These are phyloP conservation scores for Drechslerella coelobrocha DNA, from an alignment of 2,329 filamentous ascomycete species.

Conservation along the genomic window DNA sequence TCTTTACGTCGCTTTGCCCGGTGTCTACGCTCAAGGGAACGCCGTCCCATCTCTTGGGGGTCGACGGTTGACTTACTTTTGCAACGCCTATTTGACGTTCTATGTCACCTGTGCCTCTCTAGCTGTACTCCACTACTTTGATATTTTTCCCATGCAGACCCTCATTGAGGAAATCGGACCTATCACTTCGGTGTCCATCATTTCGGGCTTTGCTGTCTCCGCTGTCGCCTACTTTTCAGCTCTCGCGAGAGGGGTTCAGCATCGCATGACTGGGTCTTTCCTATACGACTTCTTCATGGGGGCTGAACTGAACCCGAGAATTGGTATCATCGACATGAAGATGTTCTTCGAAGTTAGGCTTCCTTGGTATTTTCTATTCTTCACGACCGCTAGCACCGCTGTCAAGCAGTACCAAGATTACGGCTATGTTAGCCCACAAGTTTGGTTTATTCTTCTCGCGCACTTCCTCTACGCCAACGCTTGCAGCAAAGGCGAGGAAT, in stretches of 20 bases:
- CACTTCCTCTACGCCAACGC: conserved; percentile 93
- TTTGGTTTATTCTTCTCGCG: conserved; percentile 82
- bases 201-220: conserved; percentile 84
- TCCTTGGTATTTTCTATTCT: conserved; percentile 88
- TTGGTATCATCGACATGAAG: conserved; percentile 86
- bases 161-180: conserved; percentile 95
- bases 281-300: conserved; percentile 93
- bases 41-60: conserved; percentile 80
- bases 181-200: conserved; percentile 88
- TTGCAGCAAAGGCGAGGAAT: conserved; percentile 88
- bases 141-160: conserved; percentile 86
- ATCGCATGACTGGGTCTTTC: conserved; percentile 85
- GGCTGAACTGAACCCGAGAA: conserved; percentile 81
- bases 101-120: conserved; percentile 81
- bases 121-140: conserved; percentile 77
- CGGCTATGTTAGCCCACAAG: conserved; percentile 85
- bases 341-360: conserved; percentile 95
- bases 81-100: conserved; percentile 85
- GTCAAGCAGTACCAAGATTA: conserved; percentile 83
- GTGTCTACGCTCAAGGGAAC: conserved; percentile 86
- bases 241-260: conserved; percentile 76
- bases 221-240: conserved; percentile 87
- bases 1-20: conserved; percentile 84
- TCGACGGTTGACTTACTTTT: conserved; percentile 91
- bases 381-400: conserved; percentile 76